Conservation (phyloP, 148 eudicot species). For the Pouteria glomerata region DNA sequence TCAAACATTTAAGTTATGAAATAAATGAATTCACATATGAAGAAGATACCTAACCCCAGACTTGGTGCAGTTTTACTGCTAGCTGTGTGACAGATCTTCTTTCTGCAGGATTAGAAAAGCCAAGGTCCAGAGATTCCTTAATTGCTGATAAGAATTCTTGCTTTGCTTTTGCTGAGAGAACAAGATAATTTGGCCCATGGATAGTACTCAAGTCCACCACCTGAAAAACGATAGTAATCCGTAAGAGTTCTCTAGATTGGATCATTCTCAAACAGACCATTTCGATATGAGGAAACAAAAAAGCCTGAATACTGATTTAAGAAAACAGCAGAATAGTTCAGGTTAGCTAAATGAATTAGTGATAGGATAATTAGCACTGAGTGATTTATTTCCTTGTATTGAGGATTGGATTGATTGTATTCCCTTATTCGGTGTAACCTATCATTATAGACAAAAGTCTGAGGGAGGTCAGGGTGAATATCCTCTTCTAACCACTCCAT, state of each 20-base stretch:
- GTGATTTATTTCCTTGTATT: too few relatives aligned
- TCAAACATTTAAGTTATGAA: background rate
- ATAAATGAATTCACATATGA: background rate
- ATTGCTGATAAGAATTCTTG: conserved; percentile 52
- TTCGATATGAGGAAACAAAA: background rate
- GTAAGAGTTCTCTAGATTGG: background rate
- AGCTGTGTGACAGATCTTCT: conserved; percentile 51
- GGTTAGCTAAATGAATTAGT: background rate
- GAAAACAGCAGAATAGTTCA: background rate
- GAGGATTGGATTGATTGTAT: too few relatives aligned
- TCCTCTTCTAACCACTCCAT: too few relatives aligned
- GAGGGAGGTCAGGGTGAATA: too few relatives aligned
- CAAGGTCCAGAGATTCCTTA: conserved; percentile 45
- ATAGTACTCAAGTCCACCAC: conserved; percentile 52
- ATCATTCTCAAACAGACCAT: background rate
- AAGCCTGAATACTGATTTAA: background rate
- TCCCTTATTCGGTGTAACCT: too few relatives aligned
- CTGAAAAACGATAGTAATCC: conserved; percentile 28
- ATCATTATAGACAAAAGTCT: too few relatives aligned
- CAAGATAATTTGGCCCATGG: conserved; percentile 61
- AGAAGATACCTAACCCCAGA: conserved; percentile 57
- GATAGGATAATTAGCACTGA: too few relatives aligned
- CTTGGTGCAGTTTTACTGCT: conserved; percentile 53
- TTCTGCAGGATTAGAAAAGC: conserved; percentile 49
- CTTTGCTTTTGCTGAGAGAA: conserved; percentile 57